Evolutionary conservation across 257 asterid species (phyloP), one percentile per base, ranked within the genome.

Genomic region (Capsicum baccatum): DNA sequence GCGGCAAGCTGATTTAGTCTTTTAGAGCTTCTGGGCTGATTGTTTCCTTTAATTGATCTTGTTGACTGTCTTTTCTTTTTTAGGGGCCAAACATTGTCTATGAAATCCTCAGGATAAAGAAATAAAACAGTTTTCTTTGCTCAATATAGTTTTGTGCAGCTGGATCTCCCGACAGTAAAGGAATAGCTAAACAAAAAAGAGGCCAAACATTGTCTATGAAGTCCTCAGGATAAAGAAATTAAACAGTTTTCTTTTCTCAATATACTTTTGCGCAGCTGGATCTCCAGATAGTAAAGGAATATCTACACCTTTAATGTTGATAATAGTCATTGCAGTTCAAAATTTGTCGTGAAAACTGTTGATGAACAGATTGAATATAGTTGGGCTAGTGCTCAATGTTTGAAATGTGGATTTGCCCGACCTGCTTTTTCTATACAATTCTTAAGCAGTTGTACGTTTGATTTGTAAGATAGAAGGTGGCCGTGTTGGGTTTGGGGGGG

Each of bases 1-100:
- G 33, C 33, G n/a, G 35, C 17, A 71, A 71, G 79, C 79, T 44
- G 79, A 71, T 71, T n/a, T 71, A 71, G 37, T 71, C 9, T 71
- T 47, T 13, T 19, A 48, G 59, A 73, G 80, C 80, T 48, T 73
- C 59, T 12, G 1, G 5, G 59, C 19, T 73, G 59, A 73, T 39
- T n/a, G 6, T 8, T 16, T 37, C 39, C 42, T 39, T 21, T 44
- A 11, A 16, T 70, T n/a, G 57, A 39, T 10, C 6, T 5, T n/a
- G 58, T n/a, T 74, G 80, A 50, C 2, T 19, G 80, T 74, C 12
- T 74, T 74, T n/a, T 19, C 21, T 15, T 48, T 74, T 21, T 19
- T 19, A 19, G 44, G 60, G 60, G 13, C 44, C n/a, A 52, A 19
- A 74, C 4, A 16, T 50, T 74, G 57, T 55, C 44, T 50, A 19